Evolutionary conservation across 257 asterid genomes (phyloP).

Genomic region (Primulina eburnea): DNA sequence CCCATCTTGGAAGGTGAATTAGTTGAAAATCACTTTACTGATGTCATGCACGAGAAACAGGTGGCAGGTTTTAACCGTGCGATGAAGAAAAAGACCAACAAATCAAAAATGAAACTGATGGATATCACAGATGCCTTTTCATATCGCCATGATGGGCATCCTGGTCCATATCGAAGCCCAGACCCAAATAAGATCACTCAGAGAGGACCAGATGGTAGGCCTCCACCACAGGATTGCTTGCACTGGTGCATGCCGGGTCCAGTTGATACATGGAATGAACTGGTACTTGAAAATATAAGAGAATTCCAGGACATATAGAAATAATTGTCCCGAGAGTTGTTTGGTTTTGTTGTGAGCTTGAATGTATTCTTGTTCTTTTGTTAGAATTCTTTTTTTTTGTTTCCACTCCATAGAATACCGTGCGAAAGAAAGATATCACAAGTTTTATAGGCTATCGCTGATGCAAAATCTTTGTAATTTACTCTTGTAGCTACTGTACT

Average conservation of each 20-base stretch:
- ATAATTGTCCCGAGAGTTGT: constrained; percentile 24
- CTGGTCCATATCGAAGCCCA: constrained; percentile 82
- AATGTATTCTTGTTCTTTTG: no score
- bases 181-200: constrained; percentile 87
- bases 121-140: constrained; percentile 71
- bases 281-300: constrained; percentile 62
- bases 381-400: neutral
- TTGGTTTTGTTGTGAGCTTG: constrained; percentile 9
- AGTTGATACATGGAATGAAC: constrained; percentile 94
- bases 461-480: neutral
- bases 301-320: constrained; percentile 38
- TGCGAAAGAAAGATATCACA: neutral
- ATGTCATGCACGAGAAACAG: constrained; percentile 84
- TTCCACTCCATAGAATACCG: constrained; percentile 7
- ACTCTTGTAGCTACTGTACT: neutral
- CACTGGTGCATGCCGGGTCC: constrained; percentile 99
- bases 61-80: constrained; percentile 56
- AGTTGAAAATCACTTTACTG: constrained; percentile 69
- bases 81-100: constrained; percentile 54
- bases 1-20: constrained; percentile 57
- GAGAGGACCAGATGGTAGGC: constrained; percentile 82
- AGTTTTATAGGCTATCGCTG: neutral
- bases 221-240: constrained; percentile 98
- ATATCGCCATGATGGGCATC: constrained; percentile 92
- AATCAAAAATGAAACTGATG: constrained; percentile 64